Percentiles rank a stretch among this genome's conserved stretches.
Evolutionary conservation across 2,329 filamentous ascomycete genomes (phyloP).

Genomic region (Epichloe aotearoae): DNA sequence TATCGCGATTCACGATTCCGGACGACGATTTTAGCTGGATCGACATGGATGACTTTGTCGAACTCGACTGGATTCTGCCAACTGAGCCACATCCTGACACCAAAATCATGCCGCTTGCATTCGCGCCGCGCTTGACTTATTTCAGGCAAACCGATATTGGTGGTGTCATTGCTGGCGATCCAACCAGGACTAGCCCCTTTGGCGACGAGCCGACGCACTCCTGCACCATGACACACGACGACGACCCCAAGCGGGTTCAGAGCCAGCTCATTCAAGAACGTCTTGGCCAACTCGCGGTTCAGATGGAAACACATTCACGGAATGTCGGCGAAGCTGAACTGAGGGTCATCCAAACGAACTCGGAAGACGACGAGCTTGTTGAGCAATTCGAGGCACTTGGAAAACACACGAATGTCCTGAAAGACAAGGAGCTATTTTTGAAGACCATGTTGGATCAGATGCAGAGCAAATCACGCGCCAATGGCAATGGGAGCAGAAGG

Average conservation of each 20-base stretch:
- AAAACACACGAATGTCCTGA: constrained; percentile 40
- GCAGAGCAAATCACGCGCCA: constrained; percentile 22
- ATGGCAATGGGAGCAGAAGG: constrained; percentile 13
- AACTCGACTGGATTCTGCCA: constrained; percentile 90
- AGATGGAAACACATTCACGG: constrained; percentile 62
- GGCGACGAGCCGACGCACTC: constrained; percentile 87
- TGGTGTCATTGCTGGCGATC: constrained; percentile 65
- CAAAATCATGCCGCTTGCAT: constrained; percentile 84
- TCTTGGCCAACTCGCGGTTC: constrained; percentile 61
- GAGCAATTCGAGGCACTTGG: constrained; percentile 47
- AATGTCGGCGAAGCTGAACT: constrained; percentile 66
- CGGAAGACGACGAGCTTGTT: constrained; percentile 35
- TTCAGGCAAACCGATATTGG: constrained; percentile 93
- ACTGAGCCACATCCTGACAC: constrained; percentile 84
- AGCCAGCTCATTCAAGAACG: constrained; percentile 72
- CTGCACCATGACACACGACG: constrained; percentile 85
- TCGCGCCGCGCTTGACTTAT: constrained; percentile 90
- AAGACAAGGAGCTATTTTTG: constrained; percentile 44
- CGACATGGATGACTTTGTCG: constrained; percentile 98
- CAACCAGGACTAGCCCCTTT: constrained; percentile 74
- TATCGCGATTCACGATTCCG: constrained; percentile 87
- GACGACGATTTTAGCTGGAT: constrained; percentile 95
- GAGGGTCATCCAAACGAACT: constrained; percentile 39
- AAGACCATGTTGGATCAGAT: constrained; percentile 44
- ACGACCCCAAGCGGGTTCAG: constrained; percentile 82